A percentile compares a stretch with the other conserved stretches of the same genome.
These are phyloP conservation scores for Scleroderma citrinum DNA, from an alignment of 768 basidiomycete species.

Conservation along the genomic window DNA sequence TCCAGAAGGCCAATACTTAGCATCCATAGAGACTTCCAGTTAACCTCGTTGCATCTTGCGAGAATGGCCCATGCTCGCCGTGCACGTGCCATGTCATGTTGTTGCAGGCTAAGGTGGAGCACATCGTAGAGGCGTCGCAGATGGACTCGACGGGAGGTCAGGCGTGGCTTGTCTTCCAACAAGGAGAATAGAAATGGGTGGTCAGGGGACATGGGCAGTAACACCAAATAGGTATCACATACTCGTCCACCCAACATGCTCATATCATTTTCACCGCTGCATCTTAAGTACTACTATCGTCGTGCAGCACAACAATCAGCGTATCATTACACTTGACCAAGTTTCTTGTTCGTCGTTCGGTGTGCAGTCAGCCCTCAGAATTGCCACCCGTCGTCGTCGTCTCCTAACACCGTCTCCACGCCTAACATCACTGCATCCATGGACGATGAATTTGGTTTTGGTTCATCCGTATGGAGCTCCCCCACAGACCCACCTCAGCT, in stretches of 20 bases:
- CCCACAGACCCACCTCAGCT: slow-evolving; percentile 33
- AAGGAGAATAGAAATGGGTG: slow-evolving; percentile 60
- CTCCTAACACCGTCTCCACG: not conserved
- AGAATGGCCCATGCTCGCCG: slow-evolving; percentile 70
- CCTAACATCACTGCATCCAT: slow-evolving; percentile 29
- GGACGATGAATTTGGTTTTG: slow-evolving; percentile 72
- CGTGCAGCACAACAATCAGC: not conserved
- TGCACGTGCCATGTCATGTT: slow-evolving; percentile 58
- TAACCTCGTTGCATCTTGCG: slow-evolving; percentile 68
- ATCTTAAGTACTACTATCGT: not conserved
- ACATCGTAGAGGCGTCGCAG: slow-evolving; percentile 71
- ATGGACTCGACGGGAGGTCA: slow-evolving; percentile 61
- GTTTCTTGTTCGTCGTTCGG: not conserved
- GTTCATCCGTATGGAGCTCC: slow-evolving; percentile 68
- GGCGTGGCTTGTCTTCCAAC: slow-evolving; percentile 42
- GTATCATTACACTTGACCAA: not conserved
- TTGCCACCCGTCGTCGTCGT: not conserved
- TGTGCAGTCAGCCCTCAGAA: not conserved
- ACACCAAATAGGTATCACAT: no score
- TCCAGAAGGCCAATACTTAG: slow-evolving; percentile 55
- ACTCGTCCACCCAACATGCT: not conserved
- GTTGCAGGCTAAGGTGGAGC: slow-evolving; percentile 64
- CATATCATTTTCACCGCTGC: not conserved
- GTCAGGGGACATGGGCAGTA: no score
- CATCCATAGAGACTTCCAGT: slow-evolving; percentile 70